phyloP scores from a whole-genome alignment of 73 alveolate species.

The Tetrahymena borealis region DNA sequence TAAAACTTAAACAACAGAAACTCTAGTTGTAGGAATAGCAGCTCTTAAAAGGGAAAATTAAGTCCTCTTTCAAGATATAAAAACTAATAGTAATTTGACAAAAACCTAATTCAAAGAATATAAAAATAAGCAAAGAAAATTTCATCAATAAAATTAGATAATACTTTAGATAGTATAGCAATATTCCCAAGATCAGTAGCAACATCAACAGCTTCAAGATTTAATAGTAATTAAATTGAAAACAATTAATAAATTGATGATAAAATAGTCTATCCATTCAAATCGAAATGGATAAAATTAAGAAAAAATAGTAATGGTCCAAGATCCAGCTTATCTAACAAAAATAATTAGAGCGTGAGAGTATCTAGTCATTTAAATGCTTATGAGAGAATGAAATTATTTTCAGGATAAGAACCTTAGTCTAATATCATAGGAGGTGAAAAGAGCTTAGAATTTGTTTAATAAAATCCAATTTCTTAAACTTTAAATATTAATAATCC shows the following conservation, averaged over 20 bases:
- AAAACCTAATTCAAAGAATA: background rate
- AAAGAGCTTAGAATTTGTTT: background rate
- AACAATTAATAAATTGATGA: background rate
- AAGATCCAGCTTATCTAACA: background rate
- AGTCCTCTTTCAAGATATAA: background rate
- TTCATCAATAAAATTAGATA: background rate
- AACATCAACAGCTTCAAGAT: background rate
- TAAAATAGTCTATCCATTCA: background rate
- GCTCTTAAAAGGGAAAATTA: background rate
- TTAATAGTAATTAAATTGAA: background rate
- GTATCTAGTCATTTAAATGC: background rate
- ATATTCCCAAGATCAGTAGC: background rate
- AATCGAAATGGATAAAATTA: background rate
- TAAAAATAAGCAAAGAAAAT: background rate
- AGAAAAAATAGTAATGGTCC: background rate
- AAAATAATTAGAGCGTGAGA: background rate
- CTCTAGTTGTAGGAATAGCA: background rate
- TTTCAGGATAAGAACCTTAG: background rate
- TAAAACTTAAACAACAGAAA: background rate
- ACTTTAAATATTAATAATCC: background rate
- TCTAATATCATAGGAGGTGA: background rate
- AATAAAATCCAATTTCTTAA: background rate
- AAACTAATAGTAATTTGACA: background rate
- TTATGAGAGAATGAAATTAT: background rate
- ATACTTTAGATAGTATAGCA: background rate